A percentile compares a stretch with the other conserved stretches of the same genome.
These are phyloP conservation scores for Synchytrium microbalum DNA, from an alignment of 371 early-diverging fungal species.

Conservation along the genomic window DNA sequence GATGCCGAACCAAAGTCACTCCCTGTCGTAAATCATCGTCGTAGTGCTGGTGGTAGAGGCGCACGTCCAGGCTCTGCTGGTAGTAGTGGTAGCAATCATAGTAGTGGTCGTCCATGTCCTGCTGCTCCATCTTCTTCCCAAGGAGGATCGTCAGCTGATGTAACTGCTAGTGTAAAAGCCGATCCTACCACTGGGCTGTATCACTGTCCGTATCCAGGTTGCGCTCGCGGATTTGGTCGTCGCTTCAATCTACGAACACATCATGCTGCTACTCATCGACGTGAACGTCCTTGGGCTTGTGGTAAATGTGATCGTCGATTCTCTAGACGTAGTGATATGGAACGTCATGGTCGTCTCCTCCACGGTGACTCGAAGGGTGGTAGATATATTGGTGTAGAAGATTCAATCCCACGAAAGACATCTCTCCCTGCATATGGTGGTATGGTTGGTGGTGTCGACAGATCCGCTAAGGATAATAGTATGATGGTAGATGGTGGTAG, in stretches of 20 bases:
- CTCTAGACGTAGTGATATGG: conserved; percentile 8
- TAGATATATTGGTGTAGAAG: background rate
- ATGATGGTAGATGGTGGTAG: too few species aligned
- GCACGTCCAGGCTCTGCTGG: background rate
- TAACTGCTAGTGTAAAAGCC: background rate
- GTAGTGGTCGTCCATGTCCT: too few species aligned
- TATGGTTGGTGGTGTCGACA: background rate
- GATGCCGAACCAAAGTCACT: background rate
- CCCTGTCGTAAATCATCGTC: background rate
- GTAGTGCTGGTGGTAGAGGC: background rate
- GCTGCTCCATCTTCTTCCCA: background rate
- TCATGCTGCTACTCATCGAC: conserved; percentile 7
- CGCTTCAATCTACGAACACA: conserved; percentile 14
- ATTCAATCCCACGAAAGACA: background rate
- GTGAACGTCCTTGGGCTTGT: conserved; percentile 4
- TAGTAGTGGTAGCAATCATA: too few species aligned
- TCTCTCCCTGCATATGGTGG: background rate
- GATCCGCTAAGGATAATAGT: background rate
- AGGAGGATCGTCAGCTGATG: background rate
- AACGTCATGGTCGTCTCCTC: conserved; percentile 5
- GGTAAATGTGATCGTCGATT: conserved; percentile 7
- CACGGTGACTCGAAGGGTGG: background rate
- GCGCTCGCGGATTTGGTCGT: conserved; percentile 5
- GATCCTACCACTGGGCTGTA: background rate
- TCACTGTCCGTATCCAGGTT: conserved; percentile 8